Conservation (phyloP, 108 stramenopile species). For the Skeletonema marinoi region DNA sequence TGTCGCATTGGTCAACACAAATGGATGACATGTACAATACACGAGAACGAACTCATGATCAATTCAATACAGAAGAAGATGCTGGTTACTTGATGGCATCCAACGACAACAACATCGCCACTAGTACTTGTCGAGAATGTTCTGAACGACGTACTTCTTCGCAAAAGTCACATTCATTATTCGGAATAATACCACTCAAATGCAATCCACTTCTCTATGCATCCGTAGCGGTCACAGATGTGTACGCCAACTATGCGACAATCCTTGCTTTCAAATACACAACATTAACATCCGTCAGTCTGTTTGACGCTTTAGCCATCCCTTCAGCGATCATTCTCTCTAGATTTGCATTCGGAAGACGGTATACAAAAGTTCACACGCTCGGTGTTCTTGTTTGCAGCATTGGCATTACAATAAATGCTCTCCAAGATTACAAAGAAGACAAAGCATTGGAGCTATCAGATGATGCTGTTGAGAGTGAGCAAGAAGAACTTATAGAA, state of each 20-base stretch:
- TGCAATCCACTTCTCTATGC: conserved; percentile 24
- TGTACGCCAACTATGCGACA: conserved; percentile 74
- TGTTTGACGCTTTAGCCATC: conserved; percentile 94
- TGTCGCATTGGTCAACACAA: conserved; percentile 14
- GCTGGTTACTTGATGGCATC: conserved; percentile 2
- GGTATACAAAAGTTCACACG: conserved; percentile 74
- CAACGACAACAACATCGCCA: conserved; percentile 1
- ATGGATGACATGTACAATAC: conserved; percentile 3
- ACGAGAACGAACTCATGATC: not conserved
- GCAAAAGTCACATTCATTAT: conserved; percentile 27
- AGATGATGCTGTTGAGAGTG: conserved; percentile 18
- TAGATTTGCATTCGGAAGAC: conserved; percentile 61
- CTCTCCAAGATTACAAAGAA: conserved; percentile 78
- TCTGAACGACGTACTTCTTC: not conserved
- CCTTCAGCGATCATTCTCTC: conserved; percentile 93
- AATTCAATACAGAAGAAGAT: conserved; percentile 4
- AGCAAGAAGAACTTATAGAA: conserved; percentile 40
- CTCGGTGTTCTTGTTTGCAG: conserved; percentile 84
- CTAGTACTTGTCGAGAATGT: not conserved
- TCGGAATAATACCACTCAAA: conserved; percentile 26
- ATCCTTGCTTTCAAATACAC: conserved; percentile 86
- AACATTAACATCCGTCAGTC: conserved; percentile 87
- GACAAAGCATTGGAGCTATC: conserved; percentile 32
- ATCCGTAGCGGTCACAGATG: conserved; percentile 60
- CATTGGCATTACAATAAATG: conserved; percentile 78